A percentile compares a stretch with the other conserved stretches of the same genome.
These are phyloP conservation scores for Neoscytalidium dimidiatum DNA, from an alignment of 2,329 filamentous ascomycete genomes.

Conservation along the genomic window DNA sequence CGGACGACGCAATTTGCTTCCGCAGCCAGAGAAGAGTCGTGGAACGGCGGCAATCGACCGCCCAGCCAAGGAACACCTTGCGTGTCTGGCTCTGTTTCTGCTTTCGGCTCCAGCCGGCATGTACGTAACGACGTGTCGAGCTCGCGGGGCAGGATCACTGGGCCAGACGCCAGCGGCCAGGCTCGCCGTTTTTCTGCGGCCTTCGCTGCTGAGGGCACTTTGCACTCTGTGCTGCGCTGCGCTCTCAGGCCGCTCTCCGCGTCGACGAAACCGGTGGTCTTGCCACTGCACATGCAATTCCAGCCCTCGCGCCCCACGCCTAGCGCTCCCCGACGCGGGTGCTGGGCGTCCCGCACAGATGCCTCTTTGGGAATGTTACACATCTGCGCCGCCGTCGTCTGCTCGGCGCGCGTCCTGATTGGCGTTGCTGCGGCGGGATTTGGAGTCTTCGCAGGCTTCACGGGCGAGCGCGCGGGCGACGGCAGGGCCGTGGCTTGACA, in stretches of 20 bases:
- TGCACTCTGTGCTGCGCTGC: background rate
- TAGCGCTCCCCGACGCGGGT: slow-evolving; percentile 3
- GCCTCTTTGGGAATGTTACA: slow-evolving; percentile 15
- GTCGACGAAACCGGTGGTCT: background rate
- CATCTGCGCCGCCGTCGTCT: background rate
- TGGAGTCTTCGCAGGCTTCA: slow-evolving; percentile 6
- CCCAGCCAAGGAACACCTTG: slow-evolving; percentile 13
- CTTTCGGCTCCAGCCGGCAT: slow-evolving; percentile 15
- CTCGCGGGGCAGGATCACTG: no score
- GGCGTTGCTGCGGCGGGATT: background rate
- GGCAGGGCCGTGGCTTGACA: slow-evolving; percentile 11
- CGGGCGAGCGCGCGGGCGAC: background rate
- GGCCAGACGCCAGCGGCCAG: no score
- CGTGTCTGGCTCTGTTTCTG: slow-evolving; percentile 15
- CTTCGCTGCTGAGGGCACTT: background rate
- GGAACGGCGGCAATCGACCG: slow-evolving; percentile 14
- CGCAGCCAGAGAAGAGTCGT: slow-evolving; percentile 8
- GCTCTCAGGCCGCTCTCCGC: background rate
- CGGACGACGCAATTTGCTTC: slow-evolving; percentile 8
- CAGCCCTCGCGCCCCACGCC: slow-evolving; percentile 2
- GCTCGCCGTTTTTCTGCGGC: background rate
- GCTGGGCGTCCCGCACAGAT: slow-evolving; percentile 10
- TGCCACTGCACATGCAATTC: slow-evolving; percentile 7
- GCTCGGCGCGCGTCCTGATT: background rate
- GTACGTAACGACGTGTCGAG: slow-evolving; percentile 16